Percentiles rank a stretch among this genome's conserved stretches.
Evolutionary conservation across 2,329 filamentous ascomycete species (phyloP).

Genomic region (Cryphonectria naterciae): DNA sequence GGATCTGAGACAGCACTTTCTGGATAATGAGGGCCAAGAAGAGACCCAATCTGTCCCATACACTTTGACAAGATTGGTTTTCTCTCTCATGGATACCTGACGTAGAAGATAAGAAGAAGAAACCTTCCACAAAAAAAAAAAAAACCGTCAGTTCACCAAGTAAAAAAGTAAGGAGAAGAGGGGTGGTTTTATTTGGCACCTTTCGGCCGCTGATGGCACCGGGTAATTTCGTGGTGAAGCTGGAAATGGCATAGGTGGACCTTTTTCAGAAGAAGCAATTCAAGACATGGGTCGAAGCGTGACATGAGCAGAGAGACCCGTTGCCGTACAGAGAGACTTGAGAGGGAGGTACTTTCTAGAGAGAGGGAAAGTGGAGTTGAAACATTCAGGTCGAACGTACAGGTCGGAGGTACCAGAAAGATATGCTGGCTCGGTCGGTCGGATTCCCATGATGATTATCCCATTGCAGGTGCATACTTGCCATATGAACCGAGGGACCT

Average conservation of each 20-base stretch:
- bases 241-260: neutral
- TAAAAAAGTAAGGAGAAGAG: neutral
- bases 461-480: too few relatives aligned
- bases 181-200: neutral
- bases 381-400: neutral
- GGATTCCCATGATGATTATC: too few relatives aligned
- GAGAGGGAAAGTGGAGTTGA: neutral
- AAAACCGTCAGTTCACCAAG: neutral
- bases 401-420: neutral
- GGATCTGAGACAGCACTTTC: conserved; percentile 24
- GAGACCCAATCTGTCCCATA: neutral
- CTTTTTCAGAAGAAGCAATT: neutral
- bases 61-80: neutral
- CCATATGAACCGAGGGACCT: too few relatives aligned
- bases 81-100: neutral
- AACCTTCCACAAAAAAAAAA: neutral
- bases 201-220: neutral
- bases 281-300: neutral
- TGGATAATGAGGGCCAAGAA: conserved; percentile 1
- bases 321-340: neutral
- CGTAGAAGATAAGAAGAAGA: neutral
- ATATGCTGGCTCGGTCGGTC: neutral
- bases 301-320: neutral
- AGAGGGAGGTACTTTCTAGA: neutral
- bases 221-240: neutral